Evolutionary conservation across 352 stramenopile species (phyloP).

Genomic region (Phytophthora idaei): DNA sequence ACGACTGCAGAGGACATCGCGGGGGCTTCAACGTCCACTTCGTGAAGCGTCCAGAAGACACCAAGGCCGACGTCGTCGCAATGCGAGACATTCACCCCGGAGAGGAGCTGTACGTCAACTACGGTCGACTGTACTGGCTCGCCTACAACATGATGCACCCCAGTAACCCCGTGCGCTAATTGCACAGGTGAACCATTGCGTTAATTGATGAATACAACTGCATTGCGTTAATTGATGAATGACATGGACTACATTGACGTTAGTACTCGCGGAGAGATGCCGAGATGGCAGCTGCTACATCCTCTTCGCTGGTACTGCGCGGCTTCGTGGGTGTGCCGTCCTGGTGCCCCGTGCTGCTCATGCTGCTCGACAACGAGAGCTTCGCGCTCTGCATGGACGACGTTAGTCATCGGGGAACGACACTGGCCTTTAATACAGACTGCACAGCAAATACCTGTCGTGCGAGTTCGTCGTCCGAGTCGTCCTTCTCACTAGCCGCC

Average conservation of each 20-base stretch:
- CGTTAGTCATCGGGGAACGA: not conserved
- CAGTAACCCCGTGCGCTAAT: slow-evolving; percentile 55
- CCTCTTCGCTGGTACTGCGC: slow-evolving; percentile 56
- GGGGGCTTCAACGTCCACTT: slow-evolving; percentile 81
- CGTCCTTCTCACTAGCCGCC: slow-evolving; percentile 28
- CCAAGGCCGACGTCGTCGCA: slow-evolving; percentile 63
- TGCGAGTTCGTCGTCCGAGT: slow-evolving; percentile 49
- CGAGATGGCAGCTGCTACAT: slow-evolving; percentile 68
- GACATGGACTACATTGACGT: slow-evolving; percentile 5
- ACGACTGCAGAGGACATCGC: slow-evolving; percentile 65
- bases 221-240: slow-evolving; percentile 1
- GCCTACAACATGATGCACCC: slow-evolving; percentile 76
- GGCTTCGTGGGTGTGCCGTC: slow-evolving; percentile 32
- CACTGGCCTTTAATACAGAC: not conserved
- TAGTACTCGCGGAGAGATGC: slow-evolving; percentile 73
- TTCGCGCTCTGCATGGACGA: slow-evolving; percentile 32
- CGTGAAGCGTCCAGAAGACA: slow-evolving; percentile 57
- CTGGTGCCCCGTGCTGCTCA: slow-evolving; percentile 26
- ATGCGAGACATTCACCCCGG: slow-evolving; percentile 55
- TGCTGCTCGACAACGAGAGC: slow-evolving; percentile 50
- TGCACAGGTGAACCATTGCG: not conserved
- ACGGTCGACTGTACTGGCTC: slow-evolving; percentile 85
- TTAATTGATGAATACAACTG: not conserved
- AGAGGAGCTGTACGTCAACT: slow-evolving; percentile 84
- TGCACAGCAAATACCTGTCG: slow-evolving; percentile 36